Percentiles rank a stretch among this genome's conserved stretches.
These are phyloP conservation scores for Tricholoma saponaceum DNA, from an alignment of 768 basidiomycete species.

Conservation along the genomic window DNA sequence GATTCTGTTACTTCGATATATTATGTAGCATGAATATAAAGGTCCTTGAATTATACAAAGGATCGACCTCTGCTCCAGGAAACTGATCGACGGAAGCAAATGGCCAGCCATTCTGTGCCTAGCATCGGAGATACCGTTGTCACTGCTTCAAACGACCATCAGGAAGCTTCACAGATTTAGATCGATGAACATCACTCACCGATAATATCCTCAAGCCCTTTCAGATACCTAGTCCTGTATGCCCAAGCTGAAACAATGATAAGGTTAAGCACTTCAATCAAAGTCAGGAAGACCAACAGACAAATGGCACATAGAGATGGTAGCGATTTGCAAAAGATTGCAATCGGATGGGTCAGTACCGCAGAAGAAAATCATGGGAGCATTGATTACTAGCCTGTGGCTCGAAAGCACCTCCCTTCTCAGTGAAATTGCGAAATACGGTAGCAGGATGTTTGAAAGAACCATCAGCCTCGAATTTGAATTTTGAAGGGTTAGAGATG, in stretches of 20 bases:
- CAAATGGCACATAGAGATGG: constrained; percentile 83
- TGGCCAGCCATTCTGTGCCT: constrained; percentile 84
- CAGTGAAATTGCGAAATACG: constrained; percentile 53
- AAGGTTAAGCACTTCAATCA: neutral
- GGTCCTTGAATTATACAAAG: too few species aligned
- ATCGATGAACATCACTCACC: constrained; percentile 39
- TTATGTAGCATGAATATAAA: too few species aligned
- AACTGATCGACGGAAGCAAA: constrained; percentile 67
- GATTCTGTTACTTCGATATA: too few species aligned
- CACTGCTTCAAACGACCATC: constrained; percentile 44
- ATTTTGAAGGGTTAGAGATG: constrained; percentile 51
- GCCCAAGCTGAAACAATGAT: constrained; percentile 72
- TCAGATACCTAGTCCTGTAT: constrained; percentile 83
- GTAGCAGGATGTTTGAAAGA: constrained; percentile 55
- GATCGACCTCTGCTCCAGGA: constrained; percentile 71
- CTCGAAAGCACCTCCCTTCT: constrained; percentile 36
- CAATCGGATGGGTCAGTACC: neutral
- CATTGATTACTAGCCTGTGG: constrained; percentile 65
- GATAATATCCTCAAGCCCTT: constrained; percentile 83
- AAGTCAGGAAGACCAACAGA: constrained; percentile 48
- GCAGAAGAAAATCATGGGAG: neutral
- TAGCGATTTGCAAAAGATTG: constrained; percentile 83
- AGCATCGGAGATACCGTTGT: constrained; percentile 82
- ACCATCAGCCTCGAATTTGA: constrained; percentile 55
- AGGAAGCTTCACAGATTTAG: neutral